phyloP scores from a whole-genome alignment of 129 eudicot genomes.

The Kitagawia praeruptora region DNA sequence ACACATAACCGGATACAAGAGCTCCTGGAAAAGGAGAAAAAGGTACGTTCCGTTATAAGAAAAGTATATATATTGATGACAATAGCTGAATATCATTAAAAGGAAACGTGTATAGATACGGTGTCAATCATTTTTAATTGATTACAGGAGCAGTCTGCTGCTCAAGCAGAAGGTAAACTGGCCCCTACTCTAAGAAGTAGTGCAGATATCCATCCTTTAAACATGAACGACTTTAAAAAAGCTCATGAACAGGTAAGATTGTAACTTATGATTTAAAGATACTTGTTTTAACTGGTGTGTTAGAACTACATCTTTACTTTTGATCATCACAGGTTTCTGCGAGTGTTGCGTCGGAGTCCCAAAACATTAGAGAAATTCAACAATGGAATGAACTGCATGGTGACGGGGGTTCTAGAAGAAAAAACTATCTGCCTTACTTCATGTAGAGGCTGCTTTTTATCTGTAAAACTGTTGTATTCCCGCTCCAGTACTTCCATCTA shows the following conservation, averaged over 20 bases:
- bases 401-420: constrained; percentile 79
- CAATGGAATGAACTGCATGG: constrained; percentile 87
- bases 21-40: constrained; percentile 60
- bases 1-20: constrained; percentile 84
- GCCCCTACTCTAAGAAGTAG: constrained; percentile 66
- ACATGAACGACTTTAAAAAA: constrained; percentile 60
- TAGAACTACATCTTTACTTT: not conserved
- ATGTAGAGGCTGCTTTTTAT: not conserved
- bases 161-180: constrained; percentile 71
- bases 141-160: constrained; percentile 65
- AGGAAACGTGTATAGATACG: no score
- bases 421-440: constrained; percentile 46
- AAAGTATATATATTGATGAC: not conserved
- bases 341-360: constrained; percentile 63
- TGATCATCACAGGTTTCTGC: constrained; percentile 56
- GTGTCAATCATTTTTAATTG: not conserved
- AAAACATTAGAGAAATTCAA: constrained; percentile 61
- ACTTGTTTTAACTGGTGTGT: not conserved
- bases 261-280: not conserved
- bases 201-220: constrained; percentile 68
- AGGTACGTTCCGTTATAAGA: constrained; percentile 23
- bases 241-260: constrained; percentile 72
- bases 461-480: no score
- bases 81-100: not conserved
- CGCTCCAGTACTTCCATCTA: no score